Base-by-base conservation (phyloP, 2,329 filamentous ascomycete species). In the Drechslerella stenobrocha region DNA sequence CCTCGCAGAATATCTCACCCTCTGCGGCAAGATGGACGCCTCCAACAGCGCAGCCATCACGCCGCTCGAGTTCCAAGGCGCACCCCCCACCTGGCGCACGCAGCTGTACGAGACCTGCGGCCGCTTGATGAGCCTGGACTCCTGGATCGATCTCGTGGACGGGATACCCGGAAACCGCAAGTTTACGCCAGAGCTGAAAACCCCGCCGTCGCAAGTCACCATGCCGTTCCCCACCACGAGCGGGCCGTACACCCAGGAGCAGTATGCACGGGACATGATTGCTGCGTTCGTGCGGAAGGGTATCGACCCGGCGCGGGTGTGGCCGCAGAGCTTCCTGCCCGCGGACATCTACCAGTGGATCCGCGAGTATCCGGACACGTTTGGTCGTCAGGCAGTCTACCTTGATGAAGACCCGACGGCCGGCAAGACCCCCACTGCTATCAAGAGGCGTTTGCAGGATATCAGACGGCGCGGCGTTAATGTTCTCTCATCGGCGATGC, bases 21-120 rank as follows among this genome's bases (percentile, higher is more conserved):
- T 89, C 3, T 89, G 86, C 76, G 81, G 81, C 73, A 88, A 87
- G 77, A 87, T 87, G 84, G 86, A 89, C 73, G 82, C 82, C 50
- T 81, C 77, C 73, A 84, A 86, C 72, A 75, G 79, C 70, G 80
- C 77, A 45, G 85, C 84, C 30, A 81, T 81, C 18, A 87, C 80
- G 1, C 77, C 82, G 0, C 75, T 78, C 34, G 81, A 83, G 70
- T 87, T 81, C 76, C 81, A 84, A 63, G 76, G 78, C 72, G 83
- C 83, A 57, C 86, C 83, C 0, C 80, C 83, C 0, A 76, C 75
- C 70, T 88, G 82, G 80, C 80, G 85, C 40, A 87, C 86, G 26
- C 83, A 87, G 70, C 77, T 88, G 13, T 88, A 87, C 76, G 77
- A 82, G 52, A 81, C 80, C 1, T 88, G 86, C 77, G 83, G 80